Evolutionary conservation across 768 basidiomycete genomes (phyloP), one percentile per base, ranked within the genome.

Genomic region (Mycena crocata): DNA sequence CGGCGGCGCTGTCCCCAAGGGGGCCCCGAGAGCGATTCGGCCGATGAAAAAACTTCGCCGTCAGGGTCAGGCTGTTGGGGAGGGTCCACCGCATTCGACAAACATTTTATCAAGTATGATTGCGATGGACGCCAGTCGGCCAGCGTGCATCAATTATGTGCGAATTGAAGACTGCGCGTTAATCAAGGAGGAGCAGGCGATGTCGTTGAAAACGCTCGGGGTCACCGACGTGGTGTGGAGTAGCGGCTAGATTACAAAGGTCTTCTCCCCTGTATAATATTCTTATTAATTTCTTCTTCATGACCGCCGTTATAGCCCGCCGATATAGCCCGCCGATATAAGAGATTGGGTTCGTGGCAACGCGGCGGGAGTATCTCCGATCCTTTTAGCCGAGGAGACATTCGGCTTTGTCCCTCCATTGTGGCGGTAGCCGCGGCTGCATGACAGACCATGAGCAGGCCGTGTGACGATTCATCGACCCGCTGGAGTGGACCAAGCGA

Each of bases 131-230:
- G 75, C 80, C 48, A 73, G 73, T 61, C 70, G 64, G 19, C 79
- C 80, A 13, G 78, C 78, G 8, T 66, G 71, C 46, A 82, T 87
- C 52, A 73, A 75, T 55, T 86, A 81, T 59, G 65, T 86, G 30
- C 81, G 84, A 46, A 73, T 86, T 31, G 80, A 80, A 45, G 76
- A 81, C 57, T 86, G 84, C 66, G 72, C 72, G 17, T 71, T 78
- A 64, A 78, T 86, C 57, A 71, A 71, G 50, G 67, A 80, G 66
- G 78, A 79, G 45, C 79, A 83, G 44, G 81, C 81, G 2, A 44
- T 78, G 17, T 77, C 76, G 39, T 66, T 87, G 61, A 79, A 76
- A 58, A 76, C 77, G 62, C 73, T 81, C 46, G 84, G 82, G 31
- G 80, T 81, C 14, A 64, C 74, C 52, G 77, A 82, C 67, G 75